These are phyloP conservation scores for Metarhizium rileyi DNA, from an alignment of 2,329 filamentous ascomycete species.

Conservation along the genomic window DNA sequence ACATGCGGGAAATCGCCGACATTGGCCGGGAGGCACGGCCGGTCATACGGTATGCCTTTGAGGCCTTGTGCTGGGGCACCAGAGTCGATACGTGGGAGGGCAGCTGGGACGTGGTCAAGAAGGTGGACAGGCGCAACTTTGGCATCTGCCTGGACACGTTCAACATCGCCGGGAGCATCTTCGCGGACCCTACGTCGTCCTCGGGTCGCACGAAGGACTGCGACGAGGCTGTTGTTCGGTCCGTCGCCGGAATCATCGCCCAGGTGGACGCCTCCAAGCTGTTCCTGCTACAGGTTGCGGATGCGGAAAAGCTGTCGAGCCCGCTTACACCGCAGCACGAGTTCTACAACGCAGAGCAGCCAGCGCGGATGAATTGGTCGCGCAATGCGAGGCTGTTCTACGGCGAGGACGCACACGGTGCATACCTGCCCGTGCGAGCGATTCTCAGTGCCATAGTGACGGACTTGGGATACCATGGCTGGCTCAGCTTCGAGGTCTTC, in stretches of 20 bases:
- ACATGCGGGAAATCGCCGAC: constrained; percentile 57
- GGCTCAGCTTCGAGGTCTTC: constrained; percentile 65
- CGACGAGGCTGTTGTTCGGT: constrained; percentile 42
- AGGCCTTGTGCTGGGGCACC: constrained; percentile 65
- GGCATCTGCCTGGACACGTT: constrained; percentile 71
- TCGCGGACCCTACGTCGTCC: constrained; percentile 52
- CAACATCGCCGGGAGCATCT: constrained; percentile 64
- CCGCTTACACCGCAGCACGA: constrained; percentile 45
- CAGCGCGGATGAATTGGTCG: constrained; percentile 63
- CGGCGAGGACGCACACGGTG: constrained; percentile 48
- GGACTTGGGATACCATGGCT: constrained; percentile 56
- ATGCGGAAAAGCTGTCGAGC: constrained; percentile 52
- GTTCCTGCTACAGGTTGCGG: constrained; percentile 69
- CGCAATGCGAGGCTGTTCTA: constrained; percentile 56
- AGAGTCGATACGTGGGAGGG: constrained; percentile 61
- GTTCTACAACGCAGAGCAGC: constrained; percentile 25
- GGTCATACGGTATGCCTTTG: constrained; percentile 60
- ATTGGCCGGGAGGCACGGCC: constrained; percentile 48
- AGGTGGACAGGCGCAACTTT: constrained; percentile 61
- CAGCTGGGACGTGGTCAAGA: constrained; percentile 57
- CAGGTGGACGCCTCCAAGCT: constrained; percentile 54
- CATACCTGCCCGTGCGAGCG: constrained; percentile 56
- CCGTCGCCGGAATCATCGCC: constrained; percentile 43
- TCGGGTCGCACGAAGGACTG: constrained; percentile 44
- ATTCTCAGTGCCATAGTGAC: constrained; percentile 53